These are phyloP conservation scores for Posidonia oceanica DNA, from an alignment of 116 monocot genomes.

Conservation along the genomic window DNA sequence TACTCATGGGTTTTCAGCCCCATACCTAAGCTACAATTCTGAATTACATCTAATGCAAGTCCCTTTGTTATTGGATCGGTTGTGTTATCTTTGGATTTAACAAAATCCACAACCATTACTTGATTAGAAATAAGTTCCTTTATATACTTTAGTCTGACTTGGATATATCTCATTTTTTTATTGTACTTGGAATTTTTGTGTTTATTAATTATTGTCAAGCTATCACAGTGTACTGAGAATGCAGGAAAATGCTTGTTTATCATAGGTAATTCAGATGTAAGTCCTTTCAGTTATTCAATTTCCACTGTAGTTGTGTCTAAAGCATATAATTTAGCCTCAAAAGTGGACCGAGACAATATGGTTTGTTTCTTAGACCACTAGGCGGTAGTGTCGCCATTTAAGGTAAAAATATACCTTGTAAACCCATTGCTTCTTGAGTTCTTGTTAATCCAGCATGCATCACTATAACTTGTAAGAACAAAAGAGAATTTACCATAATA, in stretches of 20 bases:
- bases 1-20: not conserved
- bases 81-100: not conserved
- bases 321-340: not conserved
- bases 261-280: too few relatives aligned
- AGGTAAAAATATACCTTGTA: too few relatives aligned
- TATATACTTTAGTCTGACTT: not conserved
- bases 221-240: not conserved
- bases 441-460: not conserved
- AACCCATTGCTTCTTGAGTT: not conserved
- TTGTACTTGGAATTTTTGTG: not conserved
- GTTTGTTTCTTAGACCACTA: too few relatives aligned
- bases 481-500: not conserved
- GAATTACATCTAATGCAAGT: not conserved
- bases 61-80: not conserved
- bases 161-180: not conserved
- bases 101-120: not conserved
- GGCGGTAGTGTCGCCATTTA: too few relatives aligned
- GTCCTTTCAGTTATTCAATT: too few relatives aligned
- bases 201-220: not conserved
- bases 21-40: not conserved
- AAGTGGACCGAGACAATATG: too few relatives aligned
- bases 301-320: not conserved
- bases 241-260: too few relatives aligned
- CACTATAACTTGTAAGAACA: not conserved
- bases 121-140: not conserved